A percentile compares a stretch with the other conserved stretches of the same genome.
These are phyloP conservation scores for Begonia peltatifolia DNA, from an alignment of 306 rosid genomes.

Conservation along the genomic window DNA sequence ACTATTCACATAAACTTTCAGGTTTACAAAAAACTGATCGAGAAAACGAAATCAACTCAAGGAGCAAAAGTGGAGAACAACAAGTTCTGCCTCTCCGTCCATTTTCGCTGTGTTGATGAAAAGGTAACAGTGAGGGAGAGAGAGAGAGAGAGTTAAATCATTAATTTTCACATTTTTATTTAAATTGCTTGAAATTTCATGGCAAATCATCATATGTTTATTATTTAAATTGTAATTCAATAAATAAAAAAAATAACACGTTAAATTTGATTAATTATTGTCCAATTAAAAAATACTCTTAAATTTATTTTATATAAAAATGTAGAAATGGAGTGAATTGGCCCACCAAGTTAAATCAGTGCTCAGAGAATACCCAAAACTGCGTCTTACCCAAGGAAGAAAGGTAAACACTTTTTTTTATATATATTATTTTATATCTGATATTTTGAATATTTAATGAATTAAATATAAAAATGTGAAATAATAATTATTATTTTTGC, in stretches of 20 bases:
- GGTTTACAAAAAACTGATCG: conserved; percentile 46
- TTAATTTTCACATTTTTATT: too few relatives aligned
- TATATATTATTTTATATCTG: too few relatives aligned
- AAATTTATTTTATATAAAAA: neutral
- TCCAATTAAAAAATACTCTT: too few relatives aligned
- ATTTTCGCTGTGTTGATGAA: conserved; percentile 87
- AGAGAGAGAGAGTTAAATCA: too few relatives aligned
- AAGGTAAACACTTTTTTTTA: conserved; percentile 34
- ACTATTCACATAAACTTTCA: conserved; percentile 8
- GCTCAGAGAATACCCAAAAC: conserved; percentile 64
- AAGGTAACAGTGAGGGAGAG: conserved; percentile 25
- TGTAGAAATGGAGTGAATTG: conserved; percentile 74
- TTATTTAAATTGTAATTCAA: too few relatives aligned
- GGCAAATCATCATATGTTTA: too few relatives aligned
- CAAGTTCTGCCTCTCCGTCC: conserved; percentile 77
- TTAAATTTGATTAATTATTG: too few relatives aligned
- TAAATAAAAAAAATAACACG: too few relatives aligned
- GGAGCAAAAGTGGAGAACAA: conserved; percentile 84
- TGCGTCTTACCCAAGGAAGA: conserved; percentile 76
- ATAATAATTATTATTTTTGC: too few relatives aligned
- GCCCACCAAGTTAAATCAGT: conserved; percentile 70
- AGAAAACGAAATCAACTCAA: conserved; percentile 51
- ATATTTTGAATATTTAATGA: too few relatives aligned
- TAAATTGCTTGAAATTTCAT: too few relatives aligned
- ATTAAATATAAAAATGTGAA: too few relatives aligned